These are phyloP conservation scores for Euphorbia celastroides DNA, from an alignment of 441 rosid species.

Conservation along the genomic window DNA sequence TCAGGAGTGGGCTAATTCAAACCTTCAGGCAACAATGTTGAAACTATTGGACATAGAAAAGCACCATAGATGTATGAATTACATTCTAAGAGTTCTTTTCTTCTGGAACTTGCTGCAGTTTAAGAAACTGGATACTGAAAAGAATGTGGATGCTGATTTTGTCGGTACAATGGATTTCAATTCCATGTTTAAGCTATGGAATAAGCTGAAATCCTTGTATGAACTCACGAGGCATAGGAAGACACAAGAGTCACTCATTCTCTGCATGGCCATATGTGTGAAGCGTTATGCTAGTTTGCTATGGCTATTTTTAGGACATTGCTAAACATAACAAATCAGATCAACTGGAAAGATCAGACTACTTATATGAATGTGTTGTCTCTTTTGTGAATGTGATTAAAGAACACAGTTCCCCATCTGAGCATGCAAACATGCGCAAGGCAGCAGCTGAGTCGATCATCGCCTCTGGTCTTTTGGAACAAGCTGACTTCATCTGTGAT, in stretches of 20 bases:
- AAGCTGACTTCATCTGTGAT: constrained; percentile 60
- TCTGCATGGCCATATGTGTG: constrained; percentile 82
- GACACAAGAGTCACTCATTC: constrained; percentile 59
- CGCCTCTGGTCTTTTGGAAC: constrained; percentile 85
- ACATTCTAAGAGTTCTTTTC: constrained; percentile 72
- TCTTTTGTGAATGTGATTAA: constrained; percentile 55
- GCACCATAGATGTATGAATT: constrained; percentile 62
- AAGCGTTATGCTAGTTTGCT: constrained; percentile 44
- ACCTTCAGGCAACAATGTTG: constrained; percentile 60
- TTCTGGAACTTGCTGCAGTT: constrained; percentile 77
- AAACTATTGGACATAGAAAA: constrained; percentile 59
- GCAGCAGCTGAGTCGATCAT: constrained; percentile 82
- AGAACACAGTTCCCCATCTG: constrained; percentile 69
- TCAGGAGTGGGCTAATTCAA: constrained; percentile 56
- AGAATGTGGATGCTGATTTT: constrained; percentile 30
- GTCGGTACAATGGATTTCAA: constrained; percentile 56
- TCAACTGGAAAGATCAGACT: constrained; percentile 25
- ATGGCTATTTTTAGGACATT: constrained; percentile 28
- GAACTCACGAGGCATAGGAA: constrained; percentile 54
- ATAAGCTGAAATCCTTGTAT: constrained; percentile 48
- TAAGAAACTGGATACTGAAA: constrained; percentile 28
- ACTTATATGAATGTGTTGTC: constrained; percentile 42
- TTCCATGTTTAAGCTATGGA: constrained; percentile 66
- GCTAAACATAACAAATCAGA: constrained; percentile 22
- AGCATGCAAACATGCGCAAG: constrained; percentile 72